Conservation (phyloP, 768 basidiomycete genomes). For the Pilatotrama ljubarskyi region DNA sequence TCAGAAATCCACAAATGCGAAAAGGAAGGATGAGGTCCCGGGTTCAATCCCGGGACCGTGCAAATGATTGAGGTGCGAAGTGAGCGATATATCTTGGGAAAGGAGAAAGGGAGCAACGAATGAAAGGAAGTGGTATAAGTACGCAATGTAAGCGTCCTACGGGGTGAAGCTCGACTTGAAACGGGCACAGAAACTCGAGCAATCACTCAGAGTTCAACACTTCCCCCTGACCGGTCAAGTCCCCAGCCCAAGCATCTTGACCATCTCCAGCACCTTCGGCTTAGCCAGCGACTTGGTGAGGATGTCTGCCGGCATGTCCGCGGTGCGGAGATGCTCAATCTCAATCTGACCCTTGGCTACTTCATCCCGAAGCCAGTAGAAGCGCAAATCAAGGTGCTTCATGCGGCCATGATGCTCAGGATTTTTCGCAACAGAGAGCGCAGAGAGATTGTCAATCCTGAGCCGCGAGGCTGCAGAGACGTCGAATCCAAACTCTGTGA, state of each 20-base stretch:
- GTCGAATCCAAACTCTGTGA: constrained; percentile 30
- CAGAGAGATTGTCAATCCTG: constrained; percentile 8
- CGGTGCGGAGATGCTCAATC: constrained; percentile 22
- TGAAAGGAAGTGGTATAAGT: background rate
- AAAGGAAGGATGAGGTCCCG: too few relatives aligned
- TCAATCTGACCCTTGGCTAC: constrained; percentile 16
- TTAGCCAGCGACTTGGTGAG: constrained; percentile 36
- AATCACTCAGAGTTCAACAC: background rate
- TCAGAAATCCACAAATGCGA: too few relatives aligned
- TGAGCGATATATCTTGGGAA: too few relatives aligned
- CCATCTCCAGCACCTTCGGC: background rate
- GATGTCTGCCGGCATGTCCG: constrained; percentile 35
- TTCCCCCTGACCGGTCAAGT: too few relatives aligned
- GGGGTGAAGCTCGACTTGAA: background rate
- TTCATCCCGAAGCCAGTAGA: constrained; percentile 37
- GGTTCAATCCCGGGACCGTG: too few relatives aligned
- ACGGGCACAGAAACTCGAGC: background rate
- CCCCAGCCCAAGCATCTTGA: too few relatives aligned
- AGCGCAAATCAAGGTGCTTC: constrained; percentile 39
- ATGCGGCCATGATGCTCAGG: constrained; percentile 34
- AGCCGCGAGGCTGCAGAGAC: background rate
- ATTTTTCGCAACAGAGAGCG: constrained; percentile 33
- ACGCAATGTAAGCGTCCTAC: background rate
- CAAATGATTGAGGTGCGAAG: too few relatives aligned
- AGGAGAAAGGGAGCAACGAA: too few relatives aligned